Conservation (phyloP, 2,329 filamentous ascomycete species). For the Periconia macrospinosa region DNA sequence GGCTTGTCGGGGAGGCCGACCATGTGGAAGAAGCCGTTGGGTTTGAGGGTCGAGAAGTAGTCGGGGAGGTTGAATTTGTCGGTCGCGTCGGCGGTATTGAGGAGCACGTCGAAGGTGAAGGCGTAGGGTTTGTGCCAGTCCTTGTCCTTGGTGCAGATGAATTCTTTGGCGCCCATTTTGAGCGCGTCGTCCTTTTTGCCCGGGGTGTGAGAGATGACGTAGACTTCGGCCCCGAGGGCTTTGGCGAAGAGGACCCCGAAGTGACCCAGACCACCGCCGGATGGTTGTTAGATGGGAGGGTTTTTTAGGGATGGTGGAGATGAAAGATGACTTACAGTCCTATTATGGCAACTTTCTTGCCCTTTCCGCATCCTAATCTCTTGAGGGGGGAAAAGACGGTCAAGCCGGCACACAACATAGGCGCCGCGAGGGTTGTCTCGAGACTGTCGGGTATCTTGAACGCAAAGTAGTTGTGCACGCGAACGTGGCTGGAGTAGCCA, state of each 20-base stretch:
- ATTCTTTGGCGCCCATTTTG: slow-evolving; percentile 63
- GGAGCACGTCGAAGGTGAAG: slow-evolving; percentile 72
- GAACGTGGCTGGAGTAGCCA: slow-evolving; percentile 68
- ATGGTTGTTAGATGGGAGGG: slow-evolving; percentile 2
- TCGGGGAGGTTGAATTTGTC: slow-evolving; percentile 68
- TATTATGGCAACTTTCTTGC: slow-evolving; percentile 77
- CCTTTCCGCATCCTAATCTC: slow-evolving; percentile 72
- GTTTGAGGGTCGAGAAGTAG: slow-evolving; percentile 79
- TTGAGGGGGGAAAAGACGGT: slow-evolving; percentile 79
- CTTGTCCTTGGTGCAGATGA: slow-evolving; percentile 60
- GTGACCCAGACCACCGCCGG: slow-evolving; percentile 53
- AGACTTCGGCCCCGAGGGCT: slow-evolving; percentile 63
- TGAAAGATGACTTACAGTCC: slow-evolving; percentile 60
- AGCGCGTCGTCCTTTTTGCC: slow-evolving; percentile 62
- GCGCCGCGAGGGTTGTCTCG: slow-evolving; percentile 63
- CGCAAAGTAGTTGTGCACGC: slow-evolving; percentile 75
- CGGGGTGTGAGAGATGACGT: slow-evolving; percentile 62
- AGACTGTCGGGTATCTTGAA: slow-evolving; percentile 78
- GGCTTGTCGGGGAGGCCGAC: slow-evolving; percentile 79
- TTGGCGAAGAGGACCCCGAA: slow-evolving; percentile 53
- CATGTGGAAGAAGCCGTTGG: slow-evolving; percentile 78
- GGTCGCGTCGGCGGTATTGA: slow-evolving; percentile 73
- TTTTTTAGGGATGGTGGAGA: background rate
- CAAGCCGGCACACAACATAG: slow-evolving; percentile 67
- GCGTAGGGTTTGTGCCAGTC: slow-evolving; percentile 59